These are phyloP conservation scores for Exserohilum rostratum DNA, from an alignment of 2,329 filamentous ascomycete genomes.

Conservation along the genomic window DNA sequence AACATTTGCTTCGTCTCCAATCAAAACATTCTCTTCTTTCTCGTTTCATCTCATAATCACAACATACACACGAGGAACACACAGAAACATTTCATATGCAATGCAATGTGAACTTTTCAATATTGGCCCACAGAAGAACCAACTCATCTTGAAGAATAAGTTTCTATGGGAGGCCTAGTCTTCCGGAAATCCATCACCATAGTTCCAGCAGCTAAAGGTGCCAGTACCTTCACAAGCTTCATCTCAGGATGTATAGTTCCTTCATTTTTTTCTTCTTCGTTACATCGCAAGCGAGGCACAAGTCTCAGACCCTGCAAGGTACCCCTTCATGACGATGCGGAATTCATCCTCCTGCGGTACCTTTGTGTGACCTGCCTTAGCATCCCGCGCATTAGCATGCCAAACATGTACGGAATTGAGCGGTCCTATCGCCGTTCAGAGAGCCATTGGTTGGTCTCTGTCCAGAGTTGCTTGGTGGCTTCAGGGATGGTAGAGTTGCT, in stretches of 20 bases:
- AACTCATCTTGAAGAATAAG: not conserved
- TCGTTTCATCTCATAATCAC: too few species aligned
- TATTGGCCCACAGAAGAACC: not conserved
- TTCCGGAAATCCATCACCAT: not conserved
- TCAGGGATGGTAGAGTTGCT: conserved; percentile 52
- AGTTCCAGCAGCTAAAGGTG: not conserved
- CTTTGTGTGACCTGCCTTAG: not conserved
- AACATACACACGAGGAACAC: too few species aligned
- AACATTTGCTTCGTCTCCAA: too few species aligned
- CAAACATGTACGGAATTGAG: too few species aligned
- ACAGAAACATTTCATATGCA: not conserved
- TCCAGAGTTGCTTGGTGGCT: conserved; percentile 60
- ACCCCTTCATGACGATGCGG: not conserved
- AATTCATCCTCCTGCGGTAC: not conserved
- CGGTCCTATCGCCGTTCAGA: conserved; percentile 32
- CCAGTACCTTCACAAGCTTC: not conserved
- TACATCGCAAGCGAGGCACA: not conserved
- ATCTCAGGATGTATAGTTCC: not conserved
- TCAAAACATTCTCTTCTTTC: too few species aligned
- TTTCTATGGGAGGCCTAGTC: not conserved
- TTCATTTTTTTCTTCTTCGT: not conserved
- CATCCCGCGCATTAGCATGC: not conserved
- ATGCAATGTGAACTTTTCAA: too few species aligned
- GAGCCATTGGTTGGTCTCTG: conserved; percentile 67
- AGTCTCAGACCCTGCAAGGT: not conserved